phyloP scores from a whole-genome alignment of 1,284 basidiomycete genomes.

The Chiua sp. region DNA sequence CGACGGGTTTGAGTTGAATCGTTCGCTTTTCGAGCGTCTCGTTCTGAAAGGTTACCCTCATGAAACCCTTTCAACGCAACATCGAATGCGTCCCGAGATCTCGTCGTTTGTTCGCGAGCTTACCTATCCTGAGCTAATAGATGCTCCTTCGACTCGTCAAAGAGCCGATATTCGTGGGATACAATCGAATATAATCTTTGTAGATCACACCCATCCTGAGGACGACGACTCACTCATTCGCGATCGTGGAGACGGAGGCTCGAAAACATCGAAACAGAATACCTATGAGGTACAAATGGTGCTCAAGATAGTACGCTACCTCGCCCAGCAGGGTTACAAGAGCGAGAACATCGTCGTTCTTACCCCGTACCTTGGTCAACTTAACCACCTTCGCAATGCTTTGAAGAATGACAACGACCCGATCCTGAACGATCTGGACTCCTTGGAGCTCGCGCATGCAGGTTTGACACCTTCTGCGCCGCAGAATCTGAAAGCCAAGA shows the following conservation, averaged over 20 bases:
- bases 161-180: slow-evolving; percentile 58
- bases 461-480: slow-evolving; percentile 37
- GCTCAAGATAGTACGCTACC: slow-evolving; percentile 65
- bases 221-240: slow-evolving; percentile 47
- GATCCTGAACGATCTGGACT: slow-evolving; percentile 65
- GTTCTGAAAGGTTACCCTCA: slow-evolving; percentile 64
- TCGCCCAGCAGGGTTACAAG: slow-evolving; percentile 68
- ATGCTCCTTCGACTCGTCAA: slow-evolving; percentile 51
- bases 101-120: slow-evolving; percentile 58
- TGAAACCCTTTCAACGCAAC: slow-evolving; percentile 54
- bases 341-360: slow-evolving; percentile 64
- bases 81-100: slow-evolving; percentile 73
- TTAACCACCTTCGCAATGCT: slow-evolving; percentile 50
- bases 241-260: slow-evolving; percentile 50
- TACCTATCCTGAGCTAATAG: slow-evolving; percentile 64
- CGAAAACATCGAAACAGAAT: slow-evolving; percentile 65
- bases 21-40: slow-evolving; percentile 63
- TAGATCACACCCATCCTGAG: slow-evolving; percentile 61
- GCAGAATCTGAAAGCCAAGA: slow-evolving; percentile 42
- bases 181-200: slow-evolving; percentile 59
- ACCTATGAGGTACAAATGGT: slow-evolving; percentile 63
- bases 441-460: slow-evolving; percentile 26
- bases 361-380: slow-evolving; percentile 70
- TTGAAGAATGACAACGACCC: slow-evolving; percentile 58
- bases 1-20: slow-evolving; percentile 65